Conservation (phyloP, 345 rosid species). For the Aquilaria malaccensis region DNA sequence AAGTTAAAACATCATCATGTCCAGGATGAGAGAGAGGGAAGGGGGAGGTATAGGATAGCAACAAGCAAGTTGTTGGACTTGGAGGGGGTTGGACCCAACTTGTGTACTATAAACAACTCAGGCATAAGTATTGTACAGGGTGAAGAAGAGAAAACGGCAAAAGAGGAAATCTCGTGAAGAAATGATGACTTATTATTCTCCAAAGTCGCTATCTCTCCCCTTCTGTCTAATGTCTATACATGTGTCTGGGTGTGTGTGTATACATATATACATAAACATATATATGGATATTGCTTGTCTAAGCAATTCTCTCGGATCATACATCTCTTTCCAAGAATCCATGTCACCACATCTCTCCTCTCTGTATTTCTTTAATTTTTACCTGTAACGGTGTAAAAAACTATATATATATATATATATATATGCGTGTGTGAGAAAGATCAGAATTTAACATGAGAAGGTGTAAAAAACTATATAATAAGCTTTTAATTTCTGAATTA, state of each 20-base stretch:
- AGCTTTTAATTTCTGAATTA: slow-evolving; percentile 18
- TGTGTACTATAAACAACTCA: too few relatives aligned
- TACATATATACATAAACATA: too few relatives aligned
- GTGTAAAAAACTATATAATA: slow-evolving; percentile 14
- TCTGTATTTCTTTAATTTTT: too few relatives aligned
- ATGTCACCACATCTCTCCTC: not conserved
- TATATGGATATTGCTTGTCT: slow-evolving; percentile 35
- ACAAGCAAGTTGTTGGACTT: too few relatives aligned
- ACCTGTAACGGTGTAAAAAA: too few relatives aligned
- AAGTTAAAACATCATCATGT: too few relatives aligned
- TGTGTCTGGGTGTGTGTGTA: too few relatives aligned
- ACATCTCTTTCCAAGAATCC: slow-evolving; percentile 25
- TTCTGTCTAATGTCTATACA: too few relatives aligned
- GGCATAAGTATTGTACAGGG: slow-evolving; percentile 28
- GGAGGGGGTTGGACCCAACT: too few relatives aligned
- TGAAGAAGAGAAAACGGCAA: slow-evolving; percentile 46
- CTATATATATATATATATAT: too few relatives aligned
- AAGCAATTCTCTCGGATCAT: slow-evolving; percentile 33
- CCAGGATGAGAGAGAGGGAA: slow-evolving; percentile 15
- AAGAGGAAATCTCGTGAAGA: slow-evolving; percentile 53
- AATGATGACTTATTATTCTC: slow-evolving; percentile 69
- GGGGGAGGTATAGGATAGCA: not conserved
- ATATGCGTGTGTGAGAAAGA: not conserved
- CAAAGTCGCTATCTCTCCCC: slow-evolving; percentile 49
- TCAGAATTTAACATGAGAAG: slow-evolving; percentile 14